Conservation (phyloP, 495 filamentous ascomycete genomes). For the Penicillium diatomitis region DNA sequence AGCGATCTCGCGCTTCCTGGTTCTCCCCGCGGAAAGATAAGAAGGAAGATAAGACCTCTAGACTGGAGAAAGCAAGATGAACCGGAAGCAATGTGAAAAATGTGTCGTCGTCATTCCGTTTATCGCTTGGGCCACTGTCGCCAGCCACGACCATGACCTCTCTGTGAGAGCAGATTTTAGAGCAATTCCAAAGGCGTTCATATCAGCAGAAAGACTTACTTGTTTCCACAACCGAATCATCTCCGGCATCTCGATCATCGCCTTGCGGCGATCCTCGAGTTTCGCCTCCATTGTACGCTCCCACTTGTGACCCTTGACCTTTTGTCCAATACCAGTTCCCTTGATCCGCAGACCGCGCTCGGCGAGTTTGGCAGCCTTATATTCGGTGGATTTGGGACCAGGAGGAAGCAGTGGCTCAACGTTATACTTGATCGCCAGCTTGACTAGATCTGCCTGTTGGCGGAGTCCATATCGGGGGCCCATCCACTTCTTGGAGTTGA, state of each 20-base stretch:
- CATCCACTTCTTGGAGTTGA: constrained; percentile 66
- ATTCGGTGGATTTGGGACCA: constrained; percentile 65
- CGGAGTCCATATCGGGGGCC: constrained; percentile 72
- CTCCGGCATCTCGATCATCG: constrained; percentile 89
- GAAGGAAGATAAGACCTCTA: background rate
- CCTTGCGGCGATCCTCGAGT: constrained; percentile 79
- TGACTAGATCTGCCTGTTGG: constrained; percentile 84
- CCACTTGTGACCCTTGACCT: constrained; percentile 88
- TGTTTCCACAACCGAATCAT: constrained; percentile 89
- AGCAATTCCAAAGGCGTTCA: background rate
- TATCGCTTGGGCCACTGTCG: constrained; percentile 71
- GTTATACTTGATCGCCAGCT: constrained; percentile 69
- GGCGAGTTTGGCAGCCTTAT: constrained; percentile 51
- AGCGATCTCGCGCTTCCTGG: background rate
- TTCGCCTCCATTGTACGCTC: constrained; percentile 77
- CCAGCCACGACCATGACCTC: constrained; percentile 82
- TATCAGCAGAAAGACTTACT: constrained; percentile 41
- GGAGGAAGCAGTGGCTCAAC: constrained; percentile 77
- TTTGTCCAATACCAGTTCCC: constrained; percentile 86
- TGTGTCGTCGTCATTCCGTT: constrained; percentile 7
- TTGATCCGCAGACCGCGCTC: constrained; percentile 72
- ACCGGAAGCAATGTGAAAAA: constrained; percentile 9
- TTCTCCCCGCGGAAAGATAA: no score
- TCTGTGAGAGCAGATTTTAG: constrained; percentile 39
- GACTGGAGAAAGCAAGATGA: constrained; percentile 3